A percentile compares a stretch with the other conserved stretches of the same genome.
phyloP scores from a whole-genome alignment of 2,329 filamentous ascomycete species.

The Fusarium nelsonii region DNA sequence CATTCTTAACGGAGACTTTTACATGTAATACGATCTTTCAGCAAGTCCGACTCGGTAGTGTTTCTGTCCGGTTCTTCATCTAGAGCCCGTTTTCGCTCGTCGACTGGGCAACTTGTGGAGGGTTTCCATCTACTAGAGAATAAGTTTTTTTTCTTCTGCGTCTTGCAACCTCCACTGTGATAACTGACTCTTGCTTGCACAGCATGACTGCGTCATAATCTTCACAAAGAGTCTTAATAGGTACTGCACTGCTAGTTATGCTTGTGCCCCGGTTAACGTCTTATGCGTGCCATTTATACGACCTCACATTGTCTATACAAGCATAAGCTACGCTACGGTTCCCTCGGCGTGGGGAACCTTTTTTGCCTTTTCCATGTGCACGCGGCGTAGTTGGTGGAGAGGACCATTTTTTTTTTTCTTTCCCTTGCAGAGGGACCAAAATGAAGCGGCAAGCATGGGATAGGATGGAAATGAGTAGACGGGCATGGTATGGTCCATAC shows the following conservation, averaged over 20 bases:
- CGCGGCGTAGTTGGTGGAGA: slow-evolving; percentile 25
- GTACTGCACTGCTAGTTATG: not conserved
- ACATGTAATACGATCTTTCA: not conserved
- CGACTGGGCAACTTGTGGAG: slow-evolving; percentile 34
- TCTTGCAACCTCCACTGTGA: slow-evolving; percentile 9
- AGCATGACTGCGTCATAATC: slow-evolving; percentile 29
- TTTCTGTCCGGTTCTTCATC: not conserved
- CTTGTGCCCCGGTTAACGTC: slow-evolving; percentile 24
- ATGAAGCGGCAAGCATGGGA: slow-evolving; percentile 36
- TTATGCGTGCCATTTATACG: slow-evolving; percentile 37
- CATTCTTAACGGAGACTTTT: slow-evolving; percentile 7
- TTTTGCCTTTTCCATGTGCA: slow-evolving; percentile 3
- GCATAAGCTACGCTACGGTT: slow-evolving; percentile 8
- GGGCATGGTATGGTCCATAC: slow-evolving; percentile 31
- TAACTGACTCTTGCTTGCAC: slow-evolving; percentile 23
- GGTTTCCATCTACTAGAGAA: slow-evolving; percentile 2
- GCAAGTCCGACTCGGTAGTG: slow-evolving; percentile 20
- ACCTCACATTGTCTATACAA: not conserved
- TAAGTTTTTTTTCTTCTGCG: slow-evolving; percentile 1
- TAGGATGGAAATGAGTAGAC: slow-evolving; percentile 44
- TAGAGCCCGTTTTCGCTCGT: slow-evolving; percentile 10
- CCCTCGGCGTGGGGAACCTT: slow-evolving; percentile 28
- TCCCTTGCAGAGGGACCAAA: slow-evolving; percentile 44
- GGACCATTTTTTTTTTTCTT: slow-evolving; percentile 33
- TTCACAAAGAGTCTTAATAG: slow-evolving; percentile 37